Base-by-base conservation (phyloP, 805 yeast species). In the Metschnikowia hibisci region DNA sequence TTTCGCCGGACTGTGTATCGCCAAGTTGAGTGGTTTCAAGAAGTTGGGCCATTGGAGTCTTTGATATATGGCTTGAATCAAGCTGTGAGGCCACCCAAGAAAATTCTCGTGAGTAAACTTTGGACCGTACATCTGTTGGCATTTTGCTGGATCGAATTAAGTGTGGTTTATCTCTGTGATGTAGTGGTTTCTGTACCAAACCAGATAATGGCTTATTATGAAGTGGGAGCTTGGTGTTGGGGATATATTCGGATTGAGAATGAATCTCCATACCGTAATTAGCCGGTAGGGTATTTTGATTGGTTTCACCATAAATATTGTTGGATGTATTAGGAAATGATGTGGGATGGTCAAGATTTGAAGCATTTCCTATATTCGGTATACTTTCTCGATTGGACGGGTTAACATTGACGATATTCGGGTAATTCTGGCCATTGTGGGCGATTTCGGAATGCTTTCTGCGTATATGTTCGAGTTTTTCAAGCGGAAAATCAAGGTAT, bases 401-500 rank as follows among this genome's bases (percentile, higher is more conserved):
- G 14, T 28, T 3, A 13, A 13, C 30, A 7, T 13, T 28, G 9
- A 20, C 11, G 6, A 10, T 9, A 4, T 13, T 9, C 3, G 14
- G 33, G 16, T 12, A 15, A 15, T 5, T 5, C 16, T 5, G 15
- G 22, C 16, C 16, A 10, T 15, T 10, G 16, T 4, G 9, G 13
- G 43, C 28, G 26, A 20, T 25, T 16, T 14, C 16, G 15, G 23
- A 18, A 12, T 44, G 23, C 20, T 39, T 35, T 41, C 18, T 44
- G 39, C 64, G 54, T n/a, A 70, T 57, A 26, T 56, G 55, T 2
- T 64, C 67, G 25, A 70, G 49, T 38, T 57, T 62, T 30, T 67
- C 74, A n/a, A 51, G 46, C 3, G 73, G 62, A 45, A 67, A 70
- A 45, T 69, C 74, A 25, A 68, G 45, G 45, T 70, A 70, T 1